phyloP scores from a whole-genome alignment of 371 early-diverging fungal species.

The Lichtheimia ramosa region DNA sequence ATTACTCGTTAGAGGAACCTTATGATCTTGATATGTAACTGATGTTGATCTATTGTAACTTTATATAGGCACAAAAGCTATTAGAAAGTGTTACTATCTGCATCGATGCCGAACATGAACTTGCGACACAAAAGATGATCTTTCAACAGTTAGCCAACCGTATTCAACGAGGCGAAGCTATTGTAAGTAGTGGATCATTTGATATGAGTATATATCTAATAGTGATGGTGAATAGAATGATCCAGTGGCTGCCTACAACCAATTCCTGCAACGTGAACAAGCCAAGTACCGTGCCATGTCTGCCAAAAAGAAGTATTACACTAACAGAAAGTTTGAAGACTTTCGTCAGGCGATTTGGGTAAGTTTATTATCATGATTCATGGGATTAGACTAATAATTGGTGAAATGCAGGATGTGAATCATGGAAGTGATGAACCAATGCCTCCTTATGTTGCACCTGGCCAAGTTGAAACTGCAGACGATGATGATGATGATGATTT shows the following conservation, averaged over 20 bases:
- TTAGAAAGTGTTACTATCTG: not conserved
- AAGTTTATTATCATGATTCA: not conserved
- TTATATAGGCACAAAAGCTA: not conserved
- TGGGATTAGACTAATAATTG: not conserved
- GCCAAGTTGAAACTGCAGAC: not conserved
- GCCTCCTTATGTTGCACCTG: not conserved
- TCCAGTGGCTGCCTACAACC: not conserved
- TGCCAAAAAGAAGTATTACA: conserved; percentile 1
- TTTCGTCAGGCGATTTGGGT: not conserved
- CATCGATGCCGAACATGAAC: not conserved
- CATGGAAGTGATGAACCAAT: not conserved
- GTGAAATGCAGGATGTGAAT: not conserved
- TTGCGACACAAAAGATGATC: not conserved
- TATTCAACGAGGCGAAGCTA: not conserved
- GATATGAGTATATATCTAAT: not conserved
- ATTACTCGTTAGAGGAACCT: no score
- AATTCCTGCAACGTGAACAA: not conserved
- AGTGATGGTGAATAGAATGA: not conserved
- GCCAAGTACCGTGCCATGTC: not conserved
- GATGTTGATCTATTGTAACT: no score
- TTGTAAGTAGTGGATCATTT: not conserved
- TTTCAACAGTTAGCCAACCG: not conserved
- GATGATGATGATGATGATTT: not conserved
- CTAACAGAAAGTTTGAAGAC: not conserved
- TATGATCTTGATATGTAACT: no score